Evolutionary conservation across 495 filamentous ascomycete genomes (phyloP), one percentile per base, ranked within the genome.

Genomic region (Cercophora scortea): DNA sequence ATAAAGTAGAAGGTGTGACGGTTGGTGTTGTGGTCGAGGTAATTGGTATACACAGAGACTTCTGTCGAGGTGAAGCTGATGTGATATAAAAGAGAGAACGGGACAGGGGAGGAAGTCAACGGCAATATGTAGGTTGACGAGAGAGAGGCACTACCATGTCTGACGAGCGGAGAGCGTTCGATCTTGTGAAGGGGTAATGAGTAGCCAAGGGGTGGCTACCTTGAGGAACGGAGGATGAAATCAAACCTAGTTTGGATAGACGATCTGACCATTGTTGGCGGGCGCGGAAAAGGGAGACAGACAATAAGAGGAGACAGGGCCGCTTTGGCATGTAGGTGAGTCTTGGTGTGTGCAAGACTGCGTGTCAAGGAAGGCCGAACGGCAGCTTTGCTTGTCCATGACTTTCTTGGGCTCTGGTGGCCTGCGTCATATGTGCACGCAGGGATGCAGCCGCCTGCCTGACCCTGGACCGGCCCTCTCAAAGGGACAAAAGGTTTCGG

Each of bases 371-470:
- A 60, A 59, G 35, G 49, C 49, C 15, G 18, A 60, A 65, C 61
- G 64, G 56, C 62, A n/a, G 33, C 19, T 40, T 49, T 35, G 65
- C 59, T 60, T 50, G 61, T 54, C 63, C 60, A 63, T 62, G 61
- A 59, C 61, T 57, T 59, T 53, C 55, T 54, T 15, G 9, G 9
- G 49, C 58, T 53, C 49, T 55, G 51, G 50, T 55, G 55, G 56
- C 49, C 60, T 60, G 64, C 62, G 64, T 67, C 64, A 67, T 65
- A 58, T 63, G 62, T 49, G 51, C 48, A 42, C 50, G 61, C 64
- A 67, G 64, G 64, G 64, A 57, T 65, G 45, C 45, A 55, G 60
- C 54, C 61, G 62, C 62, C 56, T 63, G 53, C 56, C 60, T 53
- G 55, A 57, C 59, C 64, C 52, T 56, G 46, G 3, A 12, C 42